Evolutionary conservation across 768 basidiomycete species (phyloP).

Genomic region (Trametes coccinea): DNA sequence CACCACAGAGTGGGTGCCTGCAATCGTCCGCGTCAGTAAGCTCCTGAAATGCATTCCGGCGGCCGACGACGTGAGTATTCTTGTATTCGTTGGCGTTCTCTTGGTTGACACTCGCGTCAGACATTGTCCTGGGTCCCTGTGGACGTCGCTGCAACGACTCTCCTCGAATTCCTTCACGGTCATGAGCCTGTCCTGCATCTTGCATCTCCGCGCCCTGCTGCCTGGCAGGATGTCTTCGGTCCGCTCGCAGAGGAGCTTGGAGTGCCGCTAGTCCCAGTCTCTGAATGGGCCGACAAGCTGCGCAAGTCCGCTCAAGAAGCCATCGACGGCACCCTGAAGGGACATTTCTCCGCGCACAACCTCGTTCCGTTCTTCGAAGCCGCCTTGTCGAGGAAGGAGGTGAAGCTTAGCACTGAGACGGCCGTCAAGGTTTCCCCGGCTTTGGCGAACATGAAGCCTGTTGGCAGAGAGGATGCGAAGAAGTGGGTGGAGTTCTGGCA

Average conservation of each 20-base stretch:
- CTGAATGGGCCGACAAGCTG: conserved; percentile 37
- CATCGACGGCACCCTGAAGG: neutral
- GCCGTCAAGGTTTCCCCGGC: conserved; percentile 7
- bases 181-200: conserved; percentile 36
- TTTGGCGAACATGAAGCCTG: neutral
- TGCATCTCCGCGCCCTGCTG: conserved; percentile 38
- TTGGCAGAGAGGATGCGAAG: conserved; percentile 6
- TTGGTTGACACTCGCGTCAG: conserved; percentile 23
- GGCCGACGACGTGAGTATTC: conserved; percentile 37
- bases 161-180: conserved; percentile 32
- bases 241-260: conserved; percentile 24
- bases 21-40: conserved; percentile 35
- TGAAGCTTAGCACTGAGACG: neutral
- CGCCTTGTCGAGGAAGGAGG: neutral
- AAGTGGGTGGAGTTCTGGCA: conserved; percentile 24
- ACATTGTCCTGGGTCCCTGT: conserved; percentile 45
- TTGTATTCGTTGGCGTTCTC: neutral
- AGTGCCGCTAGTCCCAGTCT: conserved; percentile 36
- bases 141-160: conserved; percentile 37
- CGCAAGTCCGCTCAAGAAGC: neutral
- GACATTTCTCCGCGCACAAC: conserved; percentile 21
- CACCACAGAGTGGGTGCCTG: conserved; percentile 48
- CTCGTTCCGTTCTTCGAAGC: conserved; percentile 28
- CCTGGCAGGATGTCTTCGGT: conserved; percentile 36
- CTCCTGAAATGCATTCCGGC: conserved; percentile 30